phyloP scores from a whole-genome alignment of 2,329 filamentous ascomycete genomes.

The Penicillium corylophilum region DNA sequence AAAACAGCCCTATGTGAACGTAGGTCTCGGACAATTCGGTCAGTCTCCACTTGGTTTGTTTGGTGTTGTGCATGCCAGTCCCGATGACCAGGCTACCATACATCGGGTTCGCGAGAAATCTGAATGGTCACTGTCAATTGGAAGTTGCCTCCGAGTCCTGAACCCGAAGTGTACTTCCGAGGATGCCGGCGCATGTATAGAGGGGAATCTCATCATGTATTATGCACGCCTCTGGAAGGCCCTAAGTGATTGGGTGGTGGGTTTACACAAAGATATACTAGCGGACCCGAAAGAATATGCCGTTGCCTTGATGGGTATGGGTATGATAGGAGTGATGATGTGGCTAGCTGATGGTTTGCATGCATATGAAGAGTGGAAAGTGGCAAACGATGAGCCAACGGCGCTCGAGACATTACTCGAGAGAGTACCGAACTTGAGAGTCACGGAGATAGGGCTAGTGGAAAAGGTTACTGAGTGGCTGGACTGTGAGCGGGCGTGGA shows the following conservation, averaged over 20 bases:
- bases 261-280: background rate
- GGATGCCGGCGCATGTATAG: background rate
- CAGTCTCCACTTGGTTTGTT: background rate
- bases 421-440: background rate
- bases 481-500: background rate
- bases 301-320: background rate
- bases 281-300: background rate
- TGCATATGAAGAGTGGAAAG: background rate
- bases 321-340: background rate
- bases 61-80: background rate
- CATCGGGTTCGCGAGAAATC: background rate
- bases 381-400: background rate
- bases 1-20: background rate
- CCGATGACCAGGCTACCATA: background rate
- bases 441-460: background rate
- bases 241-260: background rate
- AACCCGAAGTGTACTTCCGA: background rate
- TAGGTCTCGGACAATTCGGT: background rate
- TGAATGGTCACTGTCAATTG: background rate
- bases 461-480: background rate
- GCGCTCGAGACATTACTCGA: background rate
- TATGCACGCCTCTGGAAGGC: background rate
- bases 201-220: background rate
- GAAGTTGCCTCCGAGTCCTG: background rate
- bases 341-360: background rate